Percentiles rank a stretch among this genome's conserved stretches.
Conservation (phyloP, 2,329 filamentous ascomycete species). For the Pseudonectria buxi region DNA sequence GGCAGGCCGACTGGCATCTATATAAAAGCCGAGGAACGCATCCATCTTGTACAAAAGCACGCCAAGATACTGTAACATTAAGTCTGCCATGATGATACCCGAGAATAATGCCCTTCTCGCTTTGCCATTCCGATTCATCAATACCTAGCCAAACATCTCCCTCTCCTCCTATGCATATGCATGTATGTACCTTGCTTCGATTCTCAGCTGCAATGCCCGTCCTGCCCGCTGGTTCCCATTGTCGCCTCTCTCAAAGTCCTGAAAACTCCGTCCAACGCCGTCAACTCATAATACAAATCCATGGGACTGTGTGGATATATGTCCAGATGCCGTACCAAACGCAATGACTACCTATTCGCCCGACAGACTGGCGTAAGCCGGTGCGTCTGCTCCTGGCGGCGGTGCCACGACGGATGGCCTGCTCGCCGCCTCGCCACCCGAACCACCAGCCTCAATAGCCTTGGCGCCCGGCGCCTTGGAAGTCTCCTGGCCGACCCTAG, state of each 20-base stretch:
- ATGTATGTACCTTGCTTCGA: neutral
- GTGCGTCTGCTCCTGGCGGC: slow-evolving; percentile 71
- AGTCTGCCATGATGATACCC: slow-evolving; percentile 26
- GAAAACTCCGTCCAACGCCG: too few species aligned
- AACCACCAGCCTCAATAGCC: slow-evolving; percentile 25
- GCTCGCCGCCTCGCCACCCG: slow-evolving; percentile 7
- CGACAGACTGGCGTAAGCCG: slow-evolving; percentile 74
- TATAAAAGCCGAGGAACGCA: slow-evolving; percentile 1
- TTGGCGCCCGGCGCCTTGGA: slow-evolving; percentile 10
- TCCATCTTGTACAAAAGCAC: slow-evolving; percentile 17
- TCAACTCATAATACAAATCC: too few species aligned
- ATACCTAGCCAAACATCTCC: slow-evolving; percentile 2
- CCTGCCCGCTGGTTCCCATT: neutral
- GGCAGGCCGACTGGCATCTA: neutral
- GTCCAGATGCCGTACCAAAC: slow-evolving; percentile 5
- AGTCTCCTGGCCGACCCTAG: slow-evolving; percentile 33
- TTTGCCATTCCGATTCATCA: neutral
- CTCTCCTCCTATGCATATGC: neutral
- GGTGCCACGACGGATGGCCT: slow-evolving; percentile 51
- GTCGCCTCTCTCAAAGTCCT: too few species aligned
- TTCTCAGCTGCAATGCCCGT: neutral
- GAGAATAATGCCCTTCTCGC: slow-evolving; percentile 12
- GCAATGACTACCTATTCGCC: slow-evolving; percentile 55
- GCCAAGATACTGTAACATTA: slow-evolving; percentile 19
- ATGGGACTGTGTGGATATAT: neutral